A percentile compares a stretch with the other conserved stretches of the same genome.
Conservation (phyloP, 2,329 filamentous ascomycete species). For the Fusarium goolgardi region DNA sequence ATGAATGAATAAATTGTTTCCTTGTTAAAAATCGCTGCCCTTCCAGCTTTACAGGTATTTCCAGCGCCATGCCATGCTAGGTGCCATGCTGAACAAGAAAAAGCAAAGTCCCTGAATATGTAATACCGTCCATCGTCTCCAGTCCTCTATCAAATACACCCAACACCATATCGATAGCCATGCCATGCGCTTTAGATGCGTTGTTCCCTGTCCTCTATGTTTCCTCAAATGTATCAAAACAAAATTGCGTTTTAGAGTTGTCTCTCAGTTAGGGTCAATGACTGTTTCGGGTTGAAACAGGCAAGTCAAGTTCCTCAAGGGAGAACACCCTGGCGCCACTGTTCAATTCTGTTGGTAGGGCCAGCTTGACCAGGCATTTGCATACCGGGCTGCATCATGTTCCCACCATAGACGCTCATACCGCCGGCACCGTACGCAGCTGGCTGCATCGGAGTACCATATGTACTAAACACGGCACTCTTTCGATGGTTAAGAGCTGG, state of each 20-base stretch:
- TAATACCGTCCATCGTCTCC: conserved; percentile 1
- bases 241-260: conserved; percentile 1
- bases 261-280: neutral
- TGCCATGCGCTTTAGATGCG: conserved; percentile 3
- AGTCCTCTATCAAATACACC: conserved; percentile 33
- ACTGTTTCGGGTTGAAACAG: neutral
- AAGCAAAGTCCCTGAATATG: conserved; percentile 11
- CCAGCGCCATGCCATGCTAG: conserved; percentile 47
- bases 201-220: neutral
- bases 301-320: conserved; percentile 41
- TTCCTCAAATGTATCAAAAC: conserved; percentile 26
- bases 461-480: conserved; percentile 50
- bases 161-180: conserved; percentile 24
- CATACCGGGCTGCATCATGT: conserved; percentile 47
- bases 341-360: conserved; percentile 54
- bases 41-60: conserved; percentile 26
- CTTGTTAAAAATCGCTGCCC: conserved; percentile 27
- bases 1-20: conserved; percentile 24
- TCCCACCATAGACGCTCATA: conserved; percentile 48
- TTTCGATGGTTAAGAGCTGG: conserved; percentile 45
- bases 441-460: conserved; percentile 46
- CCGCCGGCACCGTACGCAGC: conserved; percentile 41
- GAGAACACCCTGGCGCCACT: conserved; percentile 57
- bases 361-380: conserved; percentile 46
- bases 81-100: conserved; percentile 37